Evolutionary conservation across 2,329 filamentous ascomycete species (phyloP), one percentile per base, ranked within the genome.

Genomic region (Phyllosticta citriasiana): DNA sequence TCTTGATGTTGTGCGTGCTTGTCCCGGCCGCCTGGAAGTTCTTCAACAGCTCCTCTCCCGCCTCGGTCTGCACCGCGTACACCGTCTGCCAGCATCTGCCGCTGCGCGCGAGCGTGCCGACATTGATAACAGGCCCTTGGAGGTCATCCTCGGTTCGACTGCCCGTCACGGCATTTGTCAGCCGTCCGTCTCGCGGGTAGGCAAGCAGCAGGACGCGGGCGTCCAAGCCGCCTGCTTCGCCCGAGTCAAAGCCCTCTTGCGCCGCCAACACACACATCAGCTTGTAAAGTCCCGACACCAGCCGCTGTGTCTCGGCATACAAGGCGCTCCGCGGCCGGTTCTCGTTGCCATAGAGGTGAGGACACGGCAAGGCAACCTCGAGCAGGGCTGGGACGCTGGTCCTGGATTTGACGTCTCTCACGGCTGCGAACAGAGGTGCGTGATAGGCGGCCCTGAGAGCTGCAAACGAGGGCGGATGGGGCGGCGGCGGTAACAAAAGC

Each of bases 221-320:
- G 73, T 97, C 91, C 16, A 96, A 82, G 25, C 89, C 88, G 54
- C 85, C 85, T 0, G 84, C 80, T 40, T 84, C 83, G 77, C 83
- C 78, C 74, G 89, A 71, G 73, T 89, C 76, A 72, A 87, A 76
- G 77, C 77, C 77, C 55, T 83, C 77, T 65, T 84, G 80, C 12
- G 86, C 83, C 64, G 88, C 90, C n/a, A 90, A 78, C 54, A 86
- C 77, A 35, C 87, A 87, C 61, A 94, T 78, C 57, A 97, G 80
- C 67, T 86, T 85, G 79, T 97, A 97, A 25, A 95, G 71, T 26
- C 83, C 83, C 2, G 88, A 88, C 24, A 97, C 76, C 4, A 93
- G 78, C n/a, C 81, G 79, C 73, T 96, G 91, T 0, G 86, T 82
- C n/a, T 80, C 75, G 35, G 79, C 70, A 81, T 91, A 96, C 19